Evolutionary conservation across 2,329 filamentous ascomycete species (phyloP).

Genomic region (Penicillium sp.): DNA sequence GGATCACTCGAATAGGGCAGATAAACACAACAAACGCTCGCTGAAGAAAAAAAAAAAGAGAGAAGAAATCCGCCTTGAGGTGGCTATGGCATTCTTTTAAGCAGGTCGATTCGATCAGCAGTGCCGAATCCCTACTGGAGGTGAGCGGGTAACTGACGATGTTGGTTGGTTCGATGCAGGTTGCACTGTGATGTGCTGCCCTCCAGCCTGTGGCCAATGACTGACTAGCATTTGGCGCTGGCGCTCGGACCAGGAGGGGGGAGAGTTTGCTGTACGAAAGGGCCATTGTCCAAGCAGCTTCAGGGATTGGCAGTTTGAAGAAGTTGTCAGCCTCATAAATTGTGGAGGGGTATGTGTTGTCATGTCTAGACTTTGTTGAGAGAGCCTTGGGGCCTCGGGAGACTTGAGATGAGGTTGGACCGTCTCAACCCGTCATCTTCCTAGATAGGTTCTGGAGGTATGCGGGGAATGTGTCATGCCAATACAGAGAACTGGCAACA

Average conservation of each 20-base stretch:
- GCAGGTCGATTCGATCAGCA: conserved; percentile 19
- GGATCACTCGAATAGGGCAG: conserved; percentile 47
- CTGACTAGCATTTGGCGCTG: neutral
- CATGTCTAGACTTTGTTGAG: neutral
- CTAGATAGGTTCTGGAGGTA: neutral
- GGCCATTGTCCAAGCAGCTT: neutral
- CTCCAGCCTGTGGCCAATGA: conserved; percentile 1
- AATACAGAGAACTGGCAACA: neutral
- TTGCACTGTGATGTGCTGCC: conserved; percentile 7
- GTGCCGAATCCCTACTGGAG: conserved; percentile 6
- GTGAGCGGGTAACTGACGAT: conserved; percentile 10
- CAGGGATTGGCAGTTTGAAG: neutral
- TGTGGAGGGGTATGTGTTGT: neutral
- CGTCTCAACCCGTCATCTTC: no score
- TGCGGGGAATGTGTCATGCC: neutral
- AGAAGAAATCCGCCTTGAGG: conserved; percentile 27
- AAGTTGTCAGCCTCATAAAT: conserved; percentile 1
- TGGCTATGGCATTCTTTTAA: conserved; percentile 24
- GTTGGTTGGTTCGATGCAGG: conserved; percentile 10
- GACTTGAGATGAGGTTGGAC: neutral
- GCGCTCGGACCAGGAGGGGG: conserved; percentile 1
- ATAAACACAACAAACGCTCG: conserved; percentile 54
- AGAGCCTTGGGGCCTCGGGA: neutral
- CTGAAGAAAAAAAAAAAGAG: conserved; percentile 56
- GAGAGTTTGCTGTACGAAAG: neutral